phyloP scores from a whole-genome alignment of 805 yeast species.

The Dipodascopsis tothii region DNA sequence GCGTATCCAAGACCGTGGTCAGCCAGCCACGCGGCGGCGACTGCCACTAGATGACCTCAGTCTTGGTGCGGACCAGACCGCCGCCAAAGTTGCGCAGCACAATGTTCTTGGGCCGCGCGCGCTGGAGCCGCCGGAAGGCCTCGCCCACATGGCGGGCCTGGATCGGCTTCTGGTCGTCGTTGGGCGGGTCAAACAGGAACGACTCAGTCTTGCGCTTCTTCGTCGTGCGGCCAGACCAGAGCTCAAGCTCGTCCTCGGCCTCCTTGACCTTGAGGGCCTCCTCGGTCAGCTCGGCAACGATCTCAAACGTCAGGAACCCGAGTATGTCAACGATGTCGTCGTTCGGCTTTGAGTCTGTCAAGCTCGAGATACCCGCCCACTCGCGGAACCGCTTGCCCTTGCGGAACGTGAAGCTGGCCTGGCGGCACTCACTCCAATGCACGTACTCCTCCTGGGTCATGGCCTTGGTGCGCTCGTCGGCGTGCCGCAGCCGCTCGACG shows the following conservation, averaged over 20 bases:
- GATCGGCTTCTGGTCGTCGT: constrained; percentile 70
- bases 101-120: constrained; percentile 46
- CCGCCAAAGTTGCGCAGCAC: constrained; percentile 69
- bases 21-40: too few relatives aligned
- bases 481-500: constrained; percentile 78
- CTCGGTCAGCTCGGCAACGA: constrained; percentile 90
- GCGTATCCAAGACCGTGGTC: constrained; percentile 2
- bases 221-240: constrained; percentile 33
- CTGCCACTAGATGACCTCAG: constrained; percentile 40
- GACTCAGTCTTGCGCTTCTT: constrained; percentile 45
- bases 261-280: constrained; percentile 76
- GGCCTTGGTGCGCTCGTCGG: constrained; percentile 84
- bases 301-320: constrained; percentile 92
- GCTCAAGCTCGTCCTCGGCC: constrained; percentile 48
- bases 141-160: constrained; percentile 75
- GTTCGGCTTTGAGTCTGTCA: constrained; percentile 84
- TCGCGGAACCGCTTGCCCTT: constrained; percentile 91
- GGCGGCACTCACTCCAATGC: constrained; percentile 98
- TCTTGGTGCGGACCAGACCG: constrained; percentile 48
- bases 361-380: constrained; percentile 82
- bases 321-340: constrained; percentile 95
- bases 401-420: constrained; percentile 91
- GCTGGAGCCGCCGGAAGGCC: constrained; percentile 79
- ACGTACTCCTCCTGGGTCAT: constrained; percentile 98
- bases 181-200: constrained; percentile 76